Conservation (phyloP, 1,284 basidiomycete genomes). For the Athelia sp. region DNA sequence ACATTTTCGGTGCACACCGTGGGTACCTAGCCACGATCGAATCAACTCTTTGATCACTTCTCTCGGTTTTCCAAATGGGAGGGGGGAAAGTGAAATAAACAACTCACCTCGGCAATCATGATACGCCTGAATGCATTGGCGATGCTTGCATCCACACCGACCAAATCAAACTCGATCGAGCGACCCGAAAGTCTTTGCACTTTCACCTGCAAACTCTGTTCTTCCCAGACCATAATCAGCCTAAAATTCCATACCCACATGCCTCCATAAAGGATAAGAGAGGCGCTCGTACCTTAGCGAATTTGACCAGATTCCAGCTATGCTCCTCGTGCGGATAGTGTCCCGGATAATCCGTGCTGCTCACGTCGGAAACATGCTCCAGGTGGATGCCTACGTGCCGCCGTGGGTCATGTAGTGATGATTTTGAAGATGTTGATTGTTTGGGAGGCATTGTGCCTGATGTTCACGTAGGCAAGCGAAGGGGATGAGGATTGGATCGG, state of each 20-base stretch:
- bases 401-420: background rate
- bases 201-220: slow-evolving; percentile 68
- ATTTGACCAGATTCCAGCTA: slow-evolving; percentile 74
- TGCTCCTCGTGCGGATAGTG: slow-evolving; percentile 82
- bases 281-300: slow-evolving; percentile 62
- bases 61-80: slow-evolving; percentile 1
- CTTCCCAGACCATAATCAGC: slow-evolving; percentile 23
- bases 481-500: no score
- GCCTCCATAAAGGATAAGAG: no score
- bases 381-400: slow-evolving; percentile 21
- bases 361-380: slow-evolving; percentile 78
- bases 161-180: slow-evolving; percentile 90
- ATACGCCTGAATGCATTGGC: slow-evolving; percentile 93
- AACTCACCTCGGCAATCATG: slow-evolving; percentile 87
- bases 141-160: slow-evolving; percentile 94
- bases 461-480: no score
- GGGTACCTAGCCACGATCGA: slow-evolving; percentile 62
- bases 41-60: background rate
- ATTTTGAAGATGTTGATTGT: background rate
- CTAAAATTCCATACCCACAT: no score
- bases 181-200: slow-evolving; percentile 77
- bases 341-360: slow-evolving; percentile 85
- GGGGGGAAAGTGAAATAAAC: background rate
- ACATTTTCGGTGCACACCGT: slow-evolving; percentile 92
- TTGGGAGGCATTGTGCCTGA: background rate